Percentiles rank a stretch among this genome's conserved stretches.
Evolutionary conservation across 1,284 basidiomycete genomes (phyloP).

Genomic region (Stygiomarasmius scandens): DNA sequence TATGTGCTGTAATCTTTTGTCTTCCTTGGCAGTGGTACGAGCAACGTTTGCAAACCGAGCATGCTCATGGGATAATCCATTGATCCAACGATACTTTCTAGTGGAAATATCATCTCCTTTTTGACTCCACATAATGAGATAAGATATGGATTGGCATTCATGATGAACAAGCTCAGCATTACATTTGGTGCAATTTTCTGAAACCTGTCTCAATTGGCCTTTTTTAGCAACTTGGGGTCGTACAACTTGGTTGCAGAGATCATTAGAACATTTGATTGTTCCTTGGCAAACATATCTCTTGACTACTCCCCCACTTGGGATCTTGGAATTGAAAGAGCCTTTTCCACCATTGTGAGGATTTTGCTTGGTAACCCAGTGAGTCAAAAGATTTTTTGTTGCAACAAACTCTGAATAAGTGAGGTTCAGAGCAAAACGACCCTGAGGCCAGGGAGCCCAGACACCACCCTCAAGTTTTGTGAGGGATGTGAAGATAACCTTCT

Average conservation of each 20-base stretch:
- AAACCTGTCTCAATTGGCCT: background rate
- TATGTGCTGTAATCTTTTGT: no score
- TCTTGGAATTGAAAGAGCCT: constrained; percentile 8
- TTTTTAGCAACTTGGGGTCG: background rate
- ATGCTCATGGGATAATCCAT: constrained; percentile 23
- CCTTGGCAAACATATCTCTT: background rate
- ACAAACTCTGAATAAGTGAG: constrained; percentile 17
- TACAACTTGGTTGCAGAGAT: background rate
- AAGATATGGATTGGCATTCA: background rate
- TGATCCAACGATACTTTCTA: constrained; percentile 24
- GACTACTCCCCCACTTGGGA: constrained; percentile 5
- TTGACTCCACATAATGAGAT: constrained; percentile 22
- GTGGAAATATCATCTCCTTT: constrained; percentile 26
- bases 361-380: constrained; percentile 21
- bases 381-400: constrained; percentile 9
- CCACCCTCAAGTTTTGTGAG: background rate
- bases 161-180: background rate
- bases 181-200: background rate
- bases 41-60: constrained; percentile 12
- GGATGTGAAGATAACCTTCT: background rate
- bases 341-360: constrained; percentile 11
- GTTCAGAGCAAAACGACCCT: constrained; percentile 20
- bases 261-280: background rate
- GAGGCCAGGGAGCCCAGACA: constrained; percentile 27
- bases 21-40: no score